Evolutionary conservation across 805 yeast genomes (phyloP).

Genomic region (Barnettozyma californica): DNA sequence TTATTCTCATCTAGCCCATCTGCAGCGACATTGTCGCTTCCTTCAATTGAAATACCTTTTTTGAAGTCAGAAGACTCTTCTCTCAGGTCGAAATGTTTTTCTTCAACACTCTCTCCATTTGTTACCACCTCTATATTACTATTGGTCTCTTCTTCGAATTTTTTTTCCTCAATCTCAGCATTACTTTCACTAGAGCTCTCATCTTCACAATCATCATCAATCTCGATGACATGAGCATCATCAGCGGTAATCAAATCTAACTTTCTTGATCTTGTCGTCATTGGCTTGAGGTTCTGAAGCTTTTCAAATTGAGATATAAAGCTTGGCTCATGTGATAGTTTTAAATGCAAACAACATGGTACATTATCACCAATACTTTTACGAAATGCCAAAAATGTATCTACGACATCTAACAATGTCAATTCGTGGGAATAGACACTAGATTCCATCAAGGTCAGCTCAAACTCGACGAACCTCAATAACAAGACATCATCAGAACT

Average conservation of each 20-base stretch:
- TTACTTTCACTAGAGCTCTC: too few species aligned
- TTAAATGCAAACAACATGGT: slow-evolving; percentile 12
- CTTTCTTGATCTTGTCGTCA: neutral
- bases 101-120: too few species aligned
- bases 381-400: slow-evolving; percentile 11
- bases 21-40: too few species aligned
- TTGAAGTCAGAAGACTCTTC: too few species aligned
- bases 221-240: neutral
- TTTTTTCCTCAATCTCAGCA: too few species aligned
- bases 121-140: too few species aligned
- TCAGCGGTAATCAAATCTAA: neutral
- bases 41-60: too few species aligned
- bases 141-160: too few species aligned
- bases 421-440: slow-evolving; percentile 17
- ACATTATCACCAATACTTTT: slow-evolving; percentile 4
- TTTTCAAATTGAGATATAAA: slow-evolving; percentile 14
- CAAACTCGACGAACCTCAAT: slow-evolving; percentile 19
- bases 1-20: too few species aligned
- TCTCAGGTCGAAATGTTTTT: too few species aligned
- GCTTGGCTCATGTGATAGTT: slow-evolving; percentile 12
- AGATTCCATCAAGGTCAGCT: slow-evolving; percentile 14
- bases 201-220: neutral
- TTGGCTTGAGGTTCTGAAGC: slow-evolving; percentile 6
- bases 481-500: slow-evolving; percentile 16
- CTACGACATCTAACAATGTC: slow-evolving; percentile 15